These are phyloP conservation scores for Candida endomychidarum DNA, from an alignment of 805 yeast species.

Conservation along the genomic window DNA sequence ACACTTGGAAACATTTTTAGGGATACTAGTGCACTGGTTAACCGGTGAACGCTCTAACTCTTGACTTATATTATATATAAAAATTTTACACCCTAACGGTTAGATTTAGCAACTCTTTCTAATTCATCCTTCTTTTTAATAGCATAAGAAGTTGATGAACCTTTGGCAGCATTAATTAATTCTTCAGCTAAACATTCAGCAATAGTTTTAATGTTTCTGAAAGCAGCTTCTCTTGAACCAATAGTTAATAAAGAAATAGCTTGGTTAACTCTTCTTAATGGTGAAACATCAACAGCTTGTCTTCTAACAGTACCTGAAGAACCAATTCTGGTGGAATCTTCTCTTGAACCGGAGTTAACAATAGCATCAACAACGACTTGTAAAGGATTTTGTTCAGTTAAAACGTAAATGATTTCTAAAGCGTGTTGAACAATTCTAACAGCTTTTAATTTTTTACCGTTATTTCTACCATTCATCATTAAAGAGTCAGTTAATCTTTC, in stretches of 20 bases:
- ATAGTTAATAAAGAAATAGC: constrained; percentile 96
- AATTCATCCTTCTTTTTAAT: constrained; percentile 99
- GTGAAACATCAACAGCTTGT: constrained; percentile 99
- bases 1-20: too few relatives aligned
- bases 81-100: constrained; percentile 71
- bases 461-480: constrained; percentile 99
- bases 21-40: too few relatives aligned
- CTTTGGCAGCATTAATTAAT: constrained; percentile 99
- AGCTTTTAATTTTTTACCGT: constrained; percentile 99
- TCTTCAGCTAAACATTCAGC: constrained; percentile 99
- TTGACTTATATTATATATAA: constrained; percentile 8
- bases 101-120: constrained; percentile 99
- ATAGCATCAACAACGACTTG: constrained; percentile 99
- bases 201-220: constrained; percentile 99
- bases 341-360: constrained; percentile 99
- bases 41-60: neutral
- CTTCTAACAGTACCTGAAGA: constrained; percentile 99
- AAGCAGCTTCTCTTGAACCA: constrained; percentile 99
- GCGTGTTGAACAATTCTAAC: constrained; percentile 99
- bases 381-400: constrained; percentile 99
- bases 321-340: constrained; percentile 99
- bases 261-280: constrained; percentile 99
- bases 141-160: constrained; percentile 99
- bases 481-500: constrained; percentile 99
- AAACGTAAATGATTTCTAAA: constrained; percentile 93